Evolutionary conservation across 2,329 filamentous ascomycete genomes (phyloP).

Genomic region (Penicillium sp.): DNA sequence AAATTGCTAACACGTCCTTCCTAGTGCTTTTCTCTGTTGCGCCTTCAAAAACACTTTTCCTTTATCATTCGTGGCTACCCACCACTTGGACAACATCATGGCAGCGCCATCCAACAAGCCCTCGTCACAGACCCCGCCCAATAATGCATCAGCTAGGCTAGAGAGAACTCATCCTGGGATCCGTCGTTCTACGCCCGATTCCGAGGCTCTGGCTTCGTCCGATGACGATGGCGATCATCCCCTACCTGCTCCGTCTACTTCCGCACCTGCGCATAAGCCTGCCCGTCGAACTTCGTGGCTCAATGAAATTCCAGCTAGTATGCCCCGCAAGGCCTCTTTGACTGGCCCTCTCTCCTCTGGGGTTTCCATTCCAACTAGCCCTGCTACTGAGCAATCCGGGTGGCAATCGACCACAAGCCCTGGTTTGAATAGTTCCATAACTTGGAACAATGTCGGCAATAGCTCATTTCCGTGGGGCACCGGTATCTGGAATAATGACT

Average conservation of each 20-base stretch:
- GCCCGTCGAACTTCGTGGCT: constrained; percentile 81
- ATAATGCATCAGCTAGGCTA: constrained; percentile 68
- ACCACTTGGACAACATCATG: constrained; percentile 49
- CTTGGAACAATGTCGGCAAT: constrained; percentile 52
- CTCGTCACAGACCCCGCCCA: constrained; percentile 53
- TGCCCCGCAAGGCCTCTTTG: constrained; percentile 77
- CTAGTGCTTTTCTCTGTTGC: background rate
- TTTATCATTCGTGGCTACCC: constrained; percentile 15
- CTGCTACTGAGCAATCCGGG: constrained; percentile 66
- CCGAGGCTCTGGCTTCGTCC: constrained; percentile 89
- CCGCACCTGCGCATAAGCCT: constrained; percentile 62
- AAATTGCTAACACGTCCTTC: background rate
- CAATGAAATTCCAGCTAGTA: constrained; percentile 74
- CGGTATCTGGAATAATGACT: constrained; percentile 80
- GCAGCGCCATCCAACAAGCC: constrained; percentile 36
- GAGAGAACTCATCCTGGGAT: constrained; percentile 73
- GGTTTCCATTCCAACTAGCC: constrained; percentile 79
- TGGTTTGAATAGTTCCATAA: constrained; percentile 45
- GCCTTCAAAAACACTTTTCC: background rate
- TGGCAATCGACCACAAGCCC: constrained; percentile 48
- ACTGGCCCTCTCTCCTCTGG: constrained; percentile 77
- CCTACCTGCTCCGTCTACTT: constrained; percentile 56
- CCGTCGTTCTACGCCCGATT: constrained; percentile 88
- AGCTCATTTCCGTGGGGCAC: constrained; percentile 71
- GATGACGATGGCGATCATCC: constrained; percentile 84